Evolutionary conservation across 495 filamentous ascomycete genomes (phyloP).

Genomic region (Chaetomium tenue): DNA sequence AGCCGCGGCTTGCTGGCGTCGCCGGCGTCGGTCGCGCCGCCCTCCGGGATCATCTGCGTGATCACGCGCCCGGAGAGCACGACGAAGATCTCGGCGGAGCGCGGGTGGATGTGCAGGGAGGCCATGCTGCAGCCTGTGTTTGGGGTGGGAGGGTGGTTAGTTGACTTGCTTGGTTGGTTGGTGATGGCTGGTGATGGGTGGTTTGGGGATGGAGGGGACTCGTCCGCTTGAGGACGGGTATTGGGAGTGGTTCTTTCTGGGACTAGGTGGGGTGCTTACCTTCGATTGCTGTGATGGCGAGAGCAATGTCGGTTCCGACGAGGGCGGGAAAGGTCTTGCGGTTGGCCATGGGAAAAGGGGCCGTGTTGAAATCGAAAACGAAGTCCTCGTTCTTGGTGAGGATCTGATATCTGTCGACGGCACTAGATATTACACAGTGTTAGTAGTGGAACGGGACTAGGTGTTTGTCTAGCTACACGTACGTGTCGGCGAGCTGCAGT

Average conservation of each 20-base stretch:
- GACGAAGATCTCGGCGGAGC: conserved; percentile 11
- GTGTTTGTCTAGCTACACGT: background rate
- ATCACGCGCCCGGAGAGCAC: background rate
- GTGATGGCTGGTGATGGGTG: background rate
- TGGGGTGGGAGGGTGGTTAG: background rate
- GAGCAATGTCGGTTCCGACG: background rate
- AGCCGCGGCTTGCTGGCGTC: conserved; percentile 2
- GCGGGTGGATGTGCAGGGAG: conserved; percentile 11
- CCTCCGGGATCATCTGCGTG: conserved; percentile 6
- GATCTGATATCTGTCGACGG: conserved; percentile 5
- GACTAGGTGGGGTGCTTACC: background rate
- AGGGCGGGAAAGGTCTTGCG: conserved; percentile 9
- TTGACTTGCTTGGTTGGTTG: background rate
- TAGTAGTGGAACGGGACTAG: background rate
- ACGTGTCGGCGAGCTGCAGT: conserved; percentile 14
- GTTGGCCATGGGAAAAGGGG: conserved; percentile 8
- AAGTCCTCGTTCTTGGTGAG: conserved; percentile 5
- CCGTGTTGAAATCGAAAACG: conserved; percentile 7
- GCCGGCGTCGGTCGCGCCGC: background rate
- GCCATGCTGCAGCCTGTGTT: conserved; percentile 3
- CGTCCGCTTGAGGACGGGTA: no score
- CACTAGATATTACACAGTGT: background rate
- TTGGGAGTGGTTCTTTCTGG: no score
- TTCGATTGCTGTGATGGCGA: conserved; percentile 1
- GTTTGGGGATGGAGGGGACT: no score